Evolutionary conservation across 2,329 filamentous ascomycete genomes (phyloP).

Genomic region (Alternaria sp.): DNA sequence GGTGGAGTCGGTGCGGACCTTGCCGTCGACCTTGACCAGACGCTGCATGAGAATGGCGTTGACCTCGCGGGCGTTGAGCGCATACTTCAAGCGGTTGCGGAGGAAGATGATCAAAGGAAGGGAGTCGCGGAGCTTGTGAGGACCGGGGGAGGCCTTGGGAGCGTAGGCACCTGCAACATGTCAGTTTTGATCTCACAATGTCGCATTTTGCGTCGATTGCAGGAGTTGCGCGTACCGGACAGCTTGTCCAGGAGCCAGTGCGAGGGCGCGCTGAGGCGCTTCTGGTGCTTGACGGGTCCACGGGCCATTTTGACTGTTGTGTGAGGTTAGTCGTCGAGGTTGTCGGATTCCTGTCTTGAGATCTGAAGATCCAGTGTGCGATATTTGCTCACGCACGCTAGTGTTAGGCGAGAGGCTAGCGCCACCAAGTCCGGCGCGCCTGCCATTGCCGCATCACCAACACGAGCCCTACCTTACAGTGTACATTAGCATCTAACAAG

Average conservation of each 20-base stretch:
- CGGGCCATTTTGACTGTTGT: conserved; percentile 67
- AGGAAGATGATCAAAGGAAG: conserved; percentile 95
- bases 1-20: conserved; percentile 98
- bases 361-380: too few relatives aligned
- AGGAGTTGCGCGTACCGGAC: conserved; percentile 69
- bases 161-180: conserved; percentile 60
- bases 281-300: conserved; percentile 97
- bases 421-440: background rate
- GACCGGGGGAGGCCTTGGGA: conserved; percentile 78
- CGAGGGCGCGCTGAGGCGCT: conserved; percentile 98
- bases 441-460: too few relatives aligned
- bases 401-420: conserved; percentile 18
- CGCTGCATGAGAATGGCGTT: conserved; percentile 99
- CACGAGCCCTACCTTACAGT: too few relatives aligned
- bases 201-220: conserved; percentile 54
- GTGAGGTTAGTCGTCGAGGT: conserved; percentile 47
- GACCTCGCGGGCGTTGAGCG: conserved; percentile 97
- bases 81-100: conserved; percentile 91
- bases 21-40: conserved; percentile 99
- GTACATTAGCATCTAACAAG: too few relatives aligned
- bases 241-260: conserved; percentile 99
- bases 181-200: conserved; percentile 25
- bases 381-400: too few relatives aligned
- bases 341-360: conserved; percentile 39
- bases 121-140: conserved; percentile 99